Base-by-base conservation (phyloP, 2,329 filamentous ascomycete species). In the Aschersonia sp. region DNA sequence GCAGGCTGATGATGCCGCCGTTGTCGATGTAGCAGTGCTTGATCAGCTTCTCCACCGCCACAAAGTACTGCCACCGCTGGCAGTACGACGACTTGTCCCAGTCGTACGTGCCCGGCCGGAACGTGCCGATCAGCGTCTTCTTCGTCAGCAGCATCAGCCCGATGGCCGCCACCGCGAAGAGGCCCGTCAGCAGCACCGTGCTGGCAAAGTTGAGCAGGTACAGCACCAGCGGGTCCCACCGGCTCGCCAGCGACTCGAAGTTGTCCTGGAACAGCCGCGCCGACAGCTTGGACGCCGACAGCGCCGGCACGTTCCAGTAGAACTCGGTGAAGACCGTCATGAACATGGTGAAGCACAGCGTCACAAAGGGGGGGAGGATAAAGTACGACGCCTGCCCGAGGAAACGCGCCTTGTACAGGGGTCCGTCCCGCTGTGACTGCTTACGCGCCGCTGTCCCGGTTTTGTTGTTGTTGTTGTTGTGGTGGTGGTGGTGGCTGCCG, bases 11-110 rank as follows among this genome's bases (percentile, higher is more conserved):
- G 30, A 79, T 63, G 14, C 45, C 45, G 3, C 74, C 74, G 31
- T 69, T 56, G 4, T 69, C 68, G 4, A 67, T 66, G 53, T 71
- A 76, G 57, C 72, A 75, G 44, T 67, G 61, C 10, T 70, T 63
- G 2, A 73, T 67, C 4, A 78, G 57, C 22, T 65, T 65, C 59
- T 77, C 74, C 39, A 76, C 64, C 30, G 66, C 65, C 4, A 77
- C 61, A 54, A 72, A 72, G 7, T 77, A 55, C 54, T 77, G 73
- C 73, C 74, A 77, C 37, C 72, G 69, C 54, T 78, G 75, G 58
- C 73, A 76, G 59, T 77, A 78, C n/a, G 66, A 63, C 30, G 63
- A 70, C 57, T 71, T 70, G 55, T 78, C 75, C 74, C 74, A 78
- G 58, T 76, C 71, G 53, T 74, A 75, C 50, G 70, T 71, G 10